Evolutionary conservation across 768 basidiomycete species (phyloP).

Genomic region (Trichaptum fuscoviolaceum): DNA sequence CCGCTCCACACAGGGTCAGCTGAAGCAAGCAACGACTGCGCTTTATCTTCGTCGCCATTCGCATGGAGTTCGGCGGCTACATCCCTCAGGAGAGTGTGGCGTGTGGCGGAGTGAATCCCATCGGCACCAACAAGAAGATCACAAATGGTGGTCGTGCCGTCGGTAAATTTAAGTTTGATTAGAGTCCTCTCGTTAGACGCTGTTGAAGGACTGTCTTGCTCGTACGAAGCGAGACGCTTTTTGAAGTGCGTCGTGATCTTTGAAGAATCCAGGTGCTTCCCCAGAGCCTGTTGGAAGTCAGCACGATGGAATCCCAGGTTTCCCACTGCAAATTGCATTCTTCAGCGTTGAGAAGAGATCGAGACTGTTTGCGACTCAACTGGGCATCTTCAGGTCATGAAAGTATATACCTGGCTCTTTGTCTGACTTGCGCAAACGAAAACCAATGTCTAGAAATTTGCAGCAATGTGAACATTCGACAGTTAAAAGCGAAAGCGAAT

Average conservation of each 20-base stretch:
- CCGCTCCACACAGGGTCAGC: slow-evolving; percentile 31
- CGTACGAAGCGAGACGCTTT: slow-evolving; percentile 24
- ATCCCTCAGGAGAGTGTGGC: slow-evolving; percentile 31
- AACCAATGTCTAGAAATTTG: slow-evolving; percentile 32
- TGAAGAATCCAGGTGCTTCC: slow-evolving; percentile 23
- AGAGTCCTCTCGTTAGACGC: not conserved
- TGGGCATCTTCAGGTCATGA: slow-evolving; percentile 34
- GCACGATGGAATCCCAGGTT: slow-evolving; percentile 39
- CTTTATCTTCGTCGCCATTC: slow-evolving; percentile 18
- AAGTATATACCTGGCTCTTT: slow-evolving; percentile 29
- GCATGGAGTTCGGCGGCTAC: slow-evolving; percentile 18
- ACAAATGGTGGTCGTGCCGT: slow-evolving; percentile 40
- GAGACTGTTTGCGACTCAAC: slow-evolving; percentile 22
- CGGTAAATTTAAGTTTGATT: slow-evolving; percentile 33
- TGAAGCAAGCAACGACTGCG: not conserved
- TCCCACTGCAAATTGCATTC: not conserved
- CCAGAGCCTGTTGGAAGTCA: slow-evolving; percentile 41
- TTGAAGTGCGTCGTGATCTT: slow-evolving; percentile 23
- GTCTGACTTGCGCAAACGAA: slow-evolving; percentile 43
- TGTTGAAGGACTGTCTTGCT: not conserved
- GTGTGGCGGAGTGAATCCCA: slow-evolving; percentile 37
- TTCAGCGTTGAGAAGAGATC: not conserved
- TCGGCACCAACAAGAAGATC: slow-evolving; percentile 48
- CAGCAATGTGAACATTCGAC: not conserved
- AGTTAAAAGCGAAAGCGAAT: slow-evolving; percentile 9